Base-by-base conservation (phyloP, 139 green algal species). In the Coccomyxa sp. region DNA sequence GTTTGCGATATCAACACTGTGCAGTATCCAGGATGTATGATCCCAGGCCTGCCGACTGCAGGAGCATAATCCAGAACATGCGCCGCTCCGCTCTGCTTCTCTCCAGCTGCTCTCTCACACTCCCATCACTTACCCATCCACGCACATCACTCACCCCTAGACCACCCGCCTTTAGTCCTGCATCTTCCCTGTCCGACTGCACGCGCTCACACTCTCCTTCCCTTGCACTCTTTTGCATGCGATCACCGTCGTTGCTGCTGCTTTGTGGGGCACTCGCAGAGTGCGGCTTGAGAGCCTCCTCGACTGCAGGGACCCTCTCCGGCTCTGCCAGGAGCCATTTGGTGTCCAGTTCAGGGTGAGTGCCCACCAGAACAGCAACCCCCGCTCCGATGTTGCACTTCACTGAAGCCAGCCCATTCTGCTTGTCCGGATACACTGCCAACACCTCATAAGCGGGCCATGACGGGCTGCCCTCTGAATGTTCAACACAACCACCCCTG, bases 271-370 rank as follows among this genome's bases (percentile, higher is more conserved):
- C 63, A 51, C 38, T 51, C 3, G 38, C 38, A 51, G 38, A 51
- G 38, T 51, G 38, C 38, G 38, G 38, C 63, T 71, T 71, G 63
- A 71, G 63, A 21, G 18, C 63, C 63, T 71, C 18, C 18, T 71
- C 63, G 21, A 71, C 21, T 28, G 63, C 63, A 14, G 38, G 38
- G 3, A 71, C 63, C 18, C 1, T 71, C 18, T 71, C 63, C 63
- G 1, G 63, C 9, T 71, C 18, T 28, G 63, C 18, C 18, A 25
- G 18, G 1, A 71, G 21, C 18, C 18, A 71, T 25, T 71, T 71
- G 18, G 88, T 83, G 10, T 81, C 60, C 45, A 96, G 86, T 83
- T 95, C 92, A 17, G 92, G 92, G 79, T 95, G 92, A 0, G 89
- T 92, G 32, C 85, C 82, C n/a, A 88, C 92, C 25, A 90, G 84